Percentiles rank a stretch among this genome's conserved stretches.
These are phyloP conservation scores for Carnegiea gigantea DNA, from an alignment of 179 eudicot genomes.

Conservation along the genomic window DNA sequence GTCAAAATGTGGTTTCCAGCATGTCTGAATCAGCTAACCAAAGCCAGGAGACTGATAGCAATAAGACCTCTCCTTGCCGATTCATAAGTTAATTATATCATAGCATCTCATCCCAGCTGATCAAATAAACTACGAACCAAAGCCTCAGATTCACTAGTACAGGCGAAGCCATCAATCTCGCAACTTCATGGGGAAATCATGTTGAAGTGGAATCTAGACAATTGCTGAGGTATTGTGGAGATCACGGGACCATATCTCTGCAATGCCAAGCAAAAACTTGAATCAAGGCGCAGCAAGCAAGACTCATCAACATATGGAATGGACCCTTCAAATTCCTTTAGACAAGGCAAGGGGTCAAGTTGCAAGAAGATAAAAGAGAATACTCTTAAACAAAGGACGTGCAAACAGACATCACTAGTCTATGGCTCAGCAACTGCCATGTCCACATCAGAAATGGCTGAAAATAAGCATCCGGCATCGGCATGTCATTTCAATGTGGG, in stretches of 20 bases:
- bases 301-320: neutral
- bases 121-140: neutral
- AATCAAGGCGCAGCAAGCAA: neutral
- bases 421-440: too few relatives aligned
- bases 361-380: too few relatives aligned
- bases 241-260: slow-evolving; percentile 60
- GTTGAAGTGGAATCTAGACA: slow-evolving; percentile 52
- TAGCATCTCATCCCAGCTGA: neutral
- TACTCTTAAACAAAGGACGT: too few relatives aligned
- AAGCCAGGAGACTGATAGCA: neutral
- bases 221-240: slow-evolving; percentile 51
- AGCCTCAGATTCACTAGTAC: neutral
- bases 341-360: too few relatives aligned
- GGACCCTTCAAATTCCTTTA: too few relatives aligned
- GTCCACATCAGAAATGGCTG: too few relatives aligned
- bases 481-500: neutral
- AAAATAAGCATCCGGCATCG: neutral
- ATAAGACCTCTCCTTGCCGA: neutral
- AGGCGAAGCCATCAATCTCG: neutral
- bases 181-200: slow-evolving; percentile 35
- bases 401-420: too few relatives aligned
- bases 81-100: neutral
- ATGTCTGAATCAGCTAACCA: neutral
- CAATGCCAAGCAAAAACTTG: slow-evolving; percentile 20
- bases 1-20: neutral